These are phyloP conservation scores for Pachysolen tannophilus DNA, from an alignment of 805 yeast species.

Conservation along the genomic window DNA sequence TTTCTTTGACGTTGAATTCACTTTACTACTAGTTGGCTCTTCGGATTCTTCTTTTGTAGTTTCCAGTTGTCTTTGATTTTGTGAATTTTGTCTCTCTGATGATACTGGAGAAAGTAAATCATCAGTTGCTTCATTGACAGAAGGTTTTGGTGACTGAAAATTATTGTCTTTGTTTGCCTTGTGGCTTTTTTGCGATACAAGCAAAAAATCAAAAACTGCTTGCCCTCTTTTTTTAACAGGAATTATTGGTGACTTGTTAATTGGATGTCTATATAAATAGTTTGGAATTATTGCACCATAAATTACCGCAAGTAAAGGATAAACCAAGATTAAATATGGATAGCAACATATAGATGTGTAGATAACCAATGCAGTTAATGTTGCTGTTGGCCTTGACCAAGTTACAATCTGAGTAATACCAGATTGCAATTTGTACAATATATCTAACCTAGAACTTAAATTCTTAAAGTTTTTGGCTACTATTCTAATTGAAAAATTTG, in stretches of 20 bases:
- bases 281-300: constrained; percentile 63
- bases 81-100: constrained; percentile 4
- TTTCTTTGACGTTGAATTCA: constrained; percentile 4
- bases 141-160: constrained; percentile 11
- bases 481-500: constrained; percentile 49
- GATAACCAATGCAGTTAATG: constrained; percentile 48
- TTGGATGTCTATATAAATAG: constrained; percentile 61
- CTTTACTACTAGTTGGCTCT: neutral
- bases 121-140: constrained; percentile 11
- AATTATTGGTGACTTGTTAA: constrained; percentile 33
- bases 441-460: constrained; percentile 47
- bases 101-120: neutral
- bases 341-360: constrained; percentile 63
- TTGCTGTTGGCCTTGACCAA: constrained; percentile 72
- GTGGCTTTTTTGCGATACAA: constrained; percentile 1
- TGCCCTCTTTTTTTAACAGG: constrained; percentile 45
- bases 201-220: constrained; percentile 35
- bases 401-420: constrained; percentile 50
- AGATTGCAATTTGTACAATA: constrained; percentile 53
- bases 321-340: constrained; percentile 58
- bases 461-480: constrained; percentile 51
- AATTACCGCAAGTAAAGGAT: constrained; percentile 52
- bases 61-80: neutral
- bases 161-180: constrained; percentile 7
- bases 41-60: neutral